Conservation (phyloP, 805 yeast species). For the Vanderwaltozyma verrucispora region DNA sequence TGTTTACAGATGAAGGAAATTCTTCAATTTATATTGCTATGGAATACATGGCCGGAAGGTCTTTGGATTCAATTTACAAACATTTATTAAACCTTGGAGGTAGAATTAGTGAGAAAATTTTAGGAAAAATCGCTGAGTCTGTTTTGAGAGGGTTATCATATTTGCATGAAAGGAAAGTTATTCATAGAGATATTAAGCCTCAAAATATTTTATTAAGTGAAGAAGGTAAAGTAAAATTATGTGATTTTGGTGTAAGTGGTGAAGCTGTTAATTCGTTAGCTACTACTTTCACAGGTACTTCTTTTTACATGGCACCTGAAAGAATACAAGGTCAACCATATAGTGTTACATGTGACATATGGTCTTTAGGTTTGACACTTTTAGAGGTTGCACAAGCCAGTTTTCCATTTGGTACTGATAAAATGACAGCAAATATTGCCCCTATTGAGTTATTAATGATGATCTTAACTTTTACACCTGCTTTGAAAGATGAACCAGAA, state of each 20-base stretch:
- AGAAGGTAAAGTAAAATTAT: conserved; percentile 76
- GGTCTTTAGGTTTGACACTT: conserved; percentile 90
- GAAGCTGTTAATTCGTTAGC: conserved; percentile 93
- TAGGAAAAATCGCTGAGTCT: conserved; percentile 83
- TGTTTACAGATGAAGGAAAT: conserved; percentile 65
- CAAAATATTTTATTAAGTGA: conserved; percentile 75
- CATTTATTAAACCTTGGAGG: conserved; percentile 65
- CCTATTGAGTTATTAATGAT: conserved; percentile 82
- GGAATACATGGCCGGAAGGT: conserved; percentile 95
- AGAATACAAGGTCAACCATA: conserved; percentile 93
- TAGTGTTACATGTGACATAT: conserved; percentile 89
- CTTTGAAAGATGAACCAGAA: conserved; percentile 63
- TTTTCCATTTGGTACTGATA: conserved; percentile 60
- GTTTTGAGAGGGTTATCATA: conserved; percentile 80
- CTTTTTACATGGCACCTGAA: conserved; percentile 98
- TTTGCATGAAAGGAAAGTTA: conserved; percentile 75
- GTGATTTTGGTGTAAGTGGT: conserved; percentile 98
- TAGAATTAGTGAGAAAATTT: conserved; percentile 82
- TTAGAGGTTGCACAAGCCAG: conserved; percentile 89
- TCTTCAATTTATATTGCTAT: conserved; percentile 86
- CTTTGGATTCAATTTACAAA: conserved; percentile 84
- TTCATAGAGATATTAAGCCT: conserved; percentile 95
- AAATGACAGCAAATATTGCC: conserved; percentile 40
- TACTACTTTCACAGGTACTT: conserved; percentile 94
- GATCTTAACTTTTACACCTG: conserved; percentile 76